Evolutionary conservation across 441 rosid species (phyloP).

Genomic region (Eruca vesicaria): DNA sequence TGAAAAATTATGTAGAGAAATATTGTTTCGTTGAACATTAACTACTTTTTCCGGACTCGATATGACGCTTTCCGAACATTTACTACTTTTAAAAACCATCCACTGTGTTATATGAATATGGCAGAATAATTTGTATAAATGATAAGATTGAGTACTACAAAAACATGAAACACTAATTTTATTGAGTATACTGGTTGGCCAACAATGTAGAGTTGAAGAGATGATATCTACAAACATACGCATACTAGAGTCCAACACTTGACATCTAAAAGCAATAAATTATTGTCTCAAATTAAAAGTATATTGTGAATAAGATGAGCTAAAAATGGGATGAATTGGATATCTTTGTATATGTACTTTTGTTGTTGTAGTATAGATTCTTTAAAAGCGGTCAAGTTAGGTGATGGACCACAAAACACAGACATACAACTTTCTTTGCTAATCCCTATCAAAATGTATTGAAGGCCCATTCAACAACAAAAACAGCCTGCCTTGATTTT

Average conservation of each 20-base stretch:
- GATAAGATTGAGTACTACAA: neutral
- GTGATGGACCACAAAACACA: slow-evolving; percentile 14
- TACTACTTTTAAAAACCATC: no score
- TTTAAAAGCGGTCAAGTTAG: neutral
- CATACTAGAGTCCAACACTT: neutral
- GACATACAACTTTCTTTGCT: neutral
- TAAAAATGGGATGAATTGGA: neutral
- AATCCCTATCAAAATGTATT: neutral
- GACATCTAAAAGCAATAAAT: neutral
- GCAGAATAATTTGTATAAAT: neutral
- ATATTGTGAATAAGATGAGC: neutral
- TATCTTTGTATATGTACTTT: neutral
- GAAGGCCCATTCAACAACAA: slow-evolving; percentile 3
- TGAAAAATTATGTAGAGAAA: neutral
- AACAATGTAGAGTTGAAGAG: neutral
- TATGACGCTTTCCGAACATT: no score
- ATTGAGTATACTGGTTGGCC: neutral
- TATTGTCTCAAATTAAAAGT: neutral
- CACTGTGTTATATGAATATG: neutral
- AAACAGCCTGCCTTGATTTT: slow-evolving; percentile 19
- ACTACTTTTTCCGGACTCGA: neutral
- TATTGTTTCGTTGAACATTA: neutral
- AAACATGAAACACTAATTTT: no score
- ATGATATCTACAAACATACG: neutral
- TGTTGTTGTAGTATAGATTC: neutral